These are phyloP conservation scores for Monilinia vaccinii-corymbosi DNA, from an alignment of 2,329 filamentous ascomycete genomes.

Conservation along the genomic window DNA sequence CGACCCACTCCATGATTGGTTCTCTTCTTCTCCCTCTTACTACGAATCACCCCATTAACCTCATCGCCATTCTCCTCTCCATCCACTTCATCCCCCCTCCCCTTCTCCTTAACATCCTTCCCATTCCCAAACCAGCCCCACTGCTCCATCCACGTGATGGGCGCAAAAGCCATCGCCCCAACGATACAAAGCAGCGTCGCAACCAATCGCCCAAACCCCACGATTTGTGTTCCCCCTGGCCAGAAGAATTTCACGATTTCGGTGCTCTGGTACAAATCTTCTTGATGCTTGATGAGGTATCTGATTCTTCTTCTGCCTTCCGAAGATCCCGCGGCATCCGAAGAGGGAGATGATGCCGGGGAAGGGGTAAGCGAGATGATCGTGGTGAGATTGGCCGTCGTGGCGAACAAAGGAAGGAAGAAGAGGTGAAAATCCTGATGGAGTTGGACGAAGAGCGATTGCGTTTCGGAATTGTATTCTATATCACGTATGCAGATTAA, in stretches of 20 bases:
- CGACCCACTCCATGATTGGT: neutral
- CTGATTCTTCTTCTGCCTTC: slow-evolving; percentile 24
- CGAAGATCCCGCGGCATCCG: neutral
- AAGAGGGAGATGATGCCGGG: neutral
- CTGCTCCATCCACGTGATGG: slow-evolving; percentile 42
- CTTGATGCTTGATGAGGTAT: slow-evolving; percentile 68
- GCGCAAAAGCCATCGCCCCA: slow-evolving; percentile 42
- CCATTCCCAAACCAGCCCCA: slow-evolving; percentile 15
- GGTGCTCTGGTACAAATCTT: slow-evolving; percentile 72
- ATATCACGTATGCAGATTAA: neutral
- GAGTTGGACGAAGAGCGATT: slow-evolving; percentile 65
- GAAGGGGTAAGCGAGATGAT: slow-evolving; percentile 52
- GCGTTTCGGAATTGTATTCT: slow-evolving; percentile 57
- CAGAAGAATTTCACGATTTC: slow-evolving; percentile 67
- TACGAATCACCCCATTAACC: neutral
- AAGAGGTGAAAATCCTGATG: slow-evolving; percentile 70
- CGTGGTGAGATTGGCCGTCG: slow-evolving; percentile 58
- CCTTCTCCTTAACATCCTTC: neutral
- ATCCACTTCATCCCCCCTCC: neutral
- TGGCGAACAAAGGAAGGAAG: slow-evolving; percentile 65
- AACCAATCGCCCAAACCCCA: slow-evolving; percentile 41
- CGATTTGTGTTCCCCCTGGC: slow-evolving; percentile 47
- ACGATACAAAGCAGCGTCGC: slow-evolving; percentile 57
- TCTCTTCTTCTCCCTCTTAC: neutral
- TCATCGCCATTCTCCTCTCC: no score